Evolutionary conservation across 352 stramenopile species (phyloP).

Genomic region (Pythium rishiriense): DNA sequence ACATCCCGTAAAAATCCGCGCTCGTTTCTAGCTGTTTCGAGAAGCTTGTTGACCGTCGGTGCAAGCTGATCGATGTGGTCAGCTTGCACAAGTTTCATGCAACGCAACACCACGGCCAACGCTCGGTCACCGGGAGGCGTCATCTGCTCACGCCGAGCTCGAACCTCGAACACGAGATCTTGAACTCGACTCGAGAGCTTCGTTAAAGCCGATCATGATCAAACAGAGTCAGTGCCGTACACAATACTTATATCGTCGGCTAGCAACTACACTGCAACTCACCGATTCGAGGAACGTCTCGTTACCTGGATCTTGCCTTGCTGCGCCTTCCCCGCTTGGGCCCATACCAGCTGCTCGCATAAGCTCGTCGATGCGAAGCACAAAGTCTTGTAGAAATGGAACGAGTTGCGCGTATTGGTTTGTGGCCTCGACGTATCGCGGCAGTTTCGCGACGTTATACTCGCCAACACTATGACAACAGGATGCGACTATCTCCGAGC

Average conservation of each 20-base stretch:
- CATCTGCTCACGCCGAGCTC: conserved; percentile 48
- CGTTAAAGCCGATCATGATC: no score
- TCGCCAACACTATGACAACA: conserved; percentile 31
- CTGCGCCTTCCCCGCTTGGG: conserved; percentile 1
- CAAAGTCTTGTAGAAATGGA: conserved; percentile 36
- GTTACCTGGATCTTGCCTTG: conserved; percentile 26
- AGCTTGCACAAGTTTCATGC: conserved; percentile 45
- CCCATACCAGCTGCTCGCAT: conserved; percentile 8
- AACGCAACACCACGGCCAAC: conserved; percentile 35
- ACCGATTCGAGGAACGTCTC: conserved; percentile 20
- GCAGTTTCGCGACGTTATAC: conserved; percentile 24
- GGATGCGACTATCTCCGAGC: conserved; percentile 36
- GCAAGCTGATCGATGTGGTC: conserved; percentile 36
- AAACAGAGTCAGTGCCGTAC: no score
- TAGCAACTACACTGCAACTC: background rate
- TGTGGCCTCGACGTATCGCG: conserved; percentile 31
- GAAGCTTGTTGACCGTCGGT: conserved; percentile 39
- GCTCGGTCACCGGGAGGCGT: conserved; percentile 45
- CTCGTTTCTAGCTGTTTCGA: conserved; percentile 39
- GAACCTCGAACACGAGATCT: conserved; percentile 47
- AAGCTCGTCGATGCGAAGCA: conserved; percentile 33
- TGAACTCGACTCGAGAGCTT: conserved; percentile 39
- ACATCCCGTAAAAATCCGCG: conserved; percentile 35
- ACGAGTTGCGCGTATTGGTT: conserved; percentile 35
- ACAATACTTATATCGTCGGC: no score